Conservation (phyloP, 2,329 filamentous ascomycete species). For the Cladosporium sp. region DNA sequence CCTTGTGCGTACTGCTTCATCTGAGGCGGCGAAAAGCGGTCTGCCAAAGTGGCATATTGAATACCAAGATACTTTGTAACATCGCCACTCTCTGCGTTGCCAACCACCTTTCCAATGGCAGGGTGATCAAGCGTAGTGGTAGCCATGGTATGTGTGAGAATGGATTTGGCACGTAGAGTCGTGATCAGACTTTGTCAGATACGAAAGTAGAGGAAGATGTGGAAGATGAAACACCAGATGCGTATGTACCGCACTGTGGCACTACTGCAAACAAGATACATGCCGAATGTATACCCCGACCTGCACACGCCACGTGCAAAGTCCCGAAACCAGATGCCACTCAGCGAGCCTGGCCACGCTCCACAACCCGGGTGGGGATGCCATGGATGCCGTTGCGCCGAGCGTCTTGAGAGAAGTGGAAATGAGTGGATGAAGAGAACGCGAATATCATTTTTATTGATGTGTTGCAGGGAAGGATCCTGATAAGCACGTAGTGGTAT, state of each 20-base stretch:
- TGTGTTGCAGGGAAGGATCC: no score
- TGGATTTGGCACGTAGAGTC: not conserved
- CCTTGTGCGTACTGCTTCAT: constrained; percentile 26
- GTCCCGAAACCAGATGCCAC: not conserved
- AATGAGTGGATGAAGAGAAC: no score
- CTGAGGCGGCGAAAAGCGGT: constrained; percentile 34
- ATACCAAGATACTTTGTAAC: constrained; percentile 34
- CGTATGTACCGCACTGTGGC: no score
- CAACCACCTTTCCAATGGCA: constrained; percentile 22
- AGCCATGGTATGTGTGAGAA: not conserved
- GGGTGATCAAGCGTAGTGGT: constrained; percentile 16
- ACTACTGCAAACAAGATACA: no score
- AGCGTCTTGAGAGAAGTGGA: not conserved
- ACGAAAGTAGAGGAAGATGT: not conserved
- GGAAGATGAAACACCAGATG: not conserved
- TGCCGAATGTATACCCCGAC: no score
- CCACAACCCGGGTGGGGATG: not conserved
- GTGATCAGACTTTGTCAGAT: no score
- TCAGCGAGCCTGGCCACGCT: not conserved
- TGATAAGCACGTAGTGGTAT: no score
- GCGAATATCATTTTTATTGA: no score
- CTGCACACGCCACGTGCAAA: not conserved
- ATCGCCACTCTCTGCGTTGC: constrained; percentile 18
- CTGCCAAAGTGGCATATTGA: constrained; percentile 35
- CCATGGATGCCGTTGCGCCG: not conserved